phyloP scores from a whole-genome alignment of 2,329 filamentous ascomycete genomes.

The Helotiales sp. region DNA sequence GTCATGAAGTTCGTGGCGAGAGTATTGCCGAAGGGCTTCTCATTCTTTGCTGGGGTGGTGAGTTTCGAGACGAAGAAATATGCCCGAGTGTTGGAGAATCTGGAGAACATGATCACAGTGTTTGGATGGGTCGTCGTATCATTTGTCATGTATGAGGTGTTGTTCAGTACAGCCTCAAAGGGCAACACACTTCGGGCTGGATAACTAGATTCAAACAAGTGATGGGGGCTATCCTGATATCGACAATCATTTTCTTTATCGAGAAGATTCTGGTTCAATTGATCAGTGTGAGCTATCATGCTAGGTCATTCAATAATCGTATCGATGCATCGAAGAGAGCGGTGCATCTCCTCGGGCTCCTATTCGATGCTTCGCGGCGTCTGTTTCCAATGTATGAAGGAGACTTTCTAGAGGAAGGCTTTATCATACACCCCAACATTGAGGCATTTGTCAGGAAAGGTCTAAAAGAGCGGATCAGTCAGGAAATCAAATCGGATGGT shows the following conservation, averaged over 20 bases:
- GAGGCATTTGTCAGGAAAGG: constrained; percentile 7
- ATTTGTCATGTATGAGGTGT: constrained; percentile 16
- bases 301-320: constrained; percentile 76
- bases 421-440: constrained; percentile 68
- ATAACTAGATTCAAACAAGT: constrained; percentile 20
- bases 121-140: constrained; percentile 18
- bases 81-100: constrained; percentile 13
- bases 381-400: constrained; percentile 89
- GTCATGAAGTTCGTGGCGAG: constrained; percentile 46
- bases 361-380: constrained; percentile 87
- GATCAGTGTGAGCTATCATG: constrained; percentile 79
- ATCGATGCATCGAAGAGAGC: constrained; percentile 91
- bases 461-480: neutral
- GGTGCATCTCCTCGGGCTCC: constrained; percentile 76
- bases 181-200: constrained; percentile 17
- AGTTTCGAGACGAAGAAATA: constrained; percentile 18
- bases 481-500: neutral
- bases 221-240: constrained; percentile 15
- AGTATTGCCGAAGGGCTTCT: constrained; percentile 11
- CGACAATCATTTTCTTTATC: constrained; percentile 18
- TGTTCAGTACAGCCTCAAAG: constrained; percentile 16
- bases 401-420: constrained; percentile 88
- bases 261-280: constrained; percentile 22
- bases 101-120: neutral
- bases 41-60: constrained; percentile 14